Evolutionary conservation across 441 rosid genomes (phyloP).

Genomic region (Euphorbia celastroides): DNA sequence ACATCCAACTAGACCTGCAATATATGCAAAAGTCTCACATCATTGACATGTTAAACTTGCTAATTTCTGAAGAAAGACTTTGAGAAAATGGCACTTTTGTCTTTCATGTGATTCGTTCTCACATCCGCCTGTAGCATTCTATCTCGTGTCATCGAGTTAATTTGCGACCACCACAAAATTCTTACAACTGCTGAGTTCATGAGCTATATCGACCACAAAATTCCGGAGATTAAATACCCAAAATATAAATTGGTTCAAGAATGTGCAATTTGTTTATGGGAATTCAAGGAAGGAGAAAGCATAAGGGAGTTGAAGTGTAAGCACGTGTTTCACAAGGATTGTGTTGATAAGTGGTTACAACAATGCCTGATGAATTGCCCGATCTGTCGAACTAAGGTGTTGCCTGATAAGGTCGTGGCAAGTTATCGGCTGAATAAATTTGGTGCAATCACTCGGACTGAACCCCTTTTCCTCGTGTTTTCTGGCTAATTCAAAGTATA

Average conservation of each 20-base stretch:
- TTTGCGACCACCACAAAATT: conserved; percentile 2
- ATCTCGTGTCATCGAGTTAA: conserved; percentile 13
- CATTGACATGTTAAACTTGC: no score
- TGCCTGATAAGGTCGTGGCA: conserved; percentile 35
- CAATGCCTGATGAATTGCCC: conserved; percentile 41
- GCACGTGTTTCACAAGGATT: conserved; percentile 46
- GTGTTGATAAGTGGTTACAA: conserved; percentile 46
- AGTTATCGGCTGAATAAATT: conserved; percentile 21
- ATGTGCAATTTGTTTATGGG: conserved; percentile 45
- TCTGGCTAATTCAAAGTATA: conserved; percentile 28
- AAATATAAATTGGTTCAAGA: conserved; percentile 12
- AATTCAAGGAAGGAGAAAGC: conserved; percentile 33
- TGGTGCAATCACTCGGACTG: conserved; percentile 21
- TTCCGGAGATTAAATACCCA: conserved; percentile 30
- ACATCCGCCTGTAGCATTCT: conserved; percentile 20
- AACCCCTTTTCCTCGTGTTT: conserved; percentile 28
- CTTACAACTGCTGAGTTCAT: conserved; percentile 29
- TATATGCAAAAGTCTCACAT: no score
- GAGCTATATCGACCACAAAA: conserved; percentile 28
- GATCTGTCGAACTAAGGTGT: conserved; percentile 38
- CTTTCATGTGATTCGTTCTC: conserved; percentile 22
- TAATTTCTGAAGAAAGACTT: no score
- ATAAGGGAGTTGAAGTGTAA: conserved; percentile 35
- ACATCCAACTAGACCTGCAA: no score
- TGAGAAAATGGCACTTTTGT: conserved; percentile 26